Base-by-base conservation (phyloP, 1,284 basidiomycete species). In the Pholiota adiposa region DNA sequence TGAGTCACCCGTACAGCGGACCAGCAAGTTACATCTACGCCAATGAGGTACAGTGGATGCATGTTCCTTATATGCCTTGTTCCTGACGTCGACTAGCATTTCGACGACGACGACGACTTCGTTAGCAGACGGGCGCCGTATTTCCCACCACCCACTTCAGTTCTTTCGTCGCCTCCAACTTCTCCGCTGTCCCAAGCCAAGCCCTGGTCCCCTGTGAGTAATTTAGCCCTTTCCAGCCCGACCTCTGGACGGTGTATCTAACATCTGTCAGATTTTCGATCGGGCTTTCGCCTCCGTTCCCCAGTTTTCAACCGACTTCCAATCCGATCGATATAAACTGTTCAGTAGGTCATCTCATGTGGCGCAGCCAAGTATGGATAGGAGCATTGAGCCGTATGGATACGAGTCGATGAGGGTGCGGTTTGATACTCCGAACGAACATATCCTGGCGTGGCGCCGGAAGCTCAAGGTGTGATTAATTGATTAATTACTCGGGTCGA, bases 1-100 rank as follows among this genome's bases (percentile, higher is more conserved):
- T 70, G 69, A 64, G 55, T 43, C 70, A 73, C 53, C 71, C 72
- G 29, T 72, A 71, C 51, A 71, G 67, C 54, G 65, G 67, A 14
- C 54, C 68, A 0, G 69, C 71, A 2, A 65, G 71, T 29, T 71
- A 73, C 33, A 70, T 72, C 43, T 69, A 71, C 54, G 69, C 69
- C 11, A 69, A 70, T 41, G 69, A 69, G 48, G 72, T 73, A 19
- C 23, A 65, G 33, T 8, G 6, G 2, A 21, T 40, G 11, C 2
- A 25, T 19, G 11, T 6, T 14, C 19, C 16, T 8, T 16, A n/a
- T 21, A 27, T 16, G 18, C 31, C 14, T 25, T 21, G 27, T 19
- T 21, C 31, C 36, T 1, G 3, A 38, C 18, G 25, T n/a, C 9
- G 12, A 34, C 33, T 25, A 61, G 62, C 48, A 54, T 52, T 19